Evolutionary conservation across 2,329 filamentous ascomycete species (phyloP).

Genomic region (Ceratocystiopsis minuta): DNA sequence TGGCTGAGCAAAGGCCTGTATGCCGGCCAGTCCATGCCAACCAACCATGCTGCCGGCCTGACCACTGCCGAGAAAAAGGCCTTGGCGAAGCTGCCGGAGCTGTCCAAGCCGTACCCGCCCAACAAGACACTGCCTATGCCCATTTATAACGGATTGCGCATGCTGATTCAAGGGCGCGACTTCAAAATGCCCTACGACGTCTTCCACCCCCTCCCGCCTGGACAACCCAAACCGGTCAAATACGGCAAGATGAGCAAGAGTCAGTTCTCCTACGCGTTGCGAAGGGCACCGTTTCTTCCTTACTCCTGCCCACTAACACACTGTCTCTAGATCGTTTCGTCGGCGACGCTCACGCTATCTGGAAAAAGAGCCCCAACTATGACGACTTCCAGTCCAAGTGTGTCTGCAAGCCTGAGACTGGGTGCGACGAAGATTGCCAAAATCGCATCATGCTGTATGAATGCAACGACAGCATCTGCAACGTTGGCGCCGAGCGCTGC

Average conservation of each 20-base stretch:
- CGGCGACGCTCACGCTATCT: conserved; percentile 61
- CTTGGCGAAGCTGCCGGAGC: conserved; percentile 28
- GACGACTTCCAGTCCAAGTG: conserved; percentile 62
- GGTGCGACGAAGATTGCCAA: conserved; percentile 78
- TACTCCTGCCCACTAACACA: background rate
- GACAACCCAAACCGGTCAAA: conserved; percentile 80
- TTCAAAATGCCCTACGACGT: conserved; percentile 84
- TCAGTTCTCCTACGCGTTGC: conserved; percentile 26
- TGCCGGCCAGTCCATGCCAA: conserved; percentile 52
- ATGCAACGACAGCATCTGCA: conserved; percentile 82
- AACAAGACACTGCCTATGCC: conserved; percentile 52
- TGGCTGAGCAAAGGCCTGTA: conserved; percentile 76
- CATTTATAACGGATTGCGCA: conserved; percentile 57
- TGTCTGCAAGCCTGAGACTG: conserved; percentile 57
- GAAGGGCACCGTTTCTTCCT: background rate
- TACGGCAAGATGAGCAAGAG: conserved; percentile 87
- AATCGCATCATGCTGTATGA: conserved; percentile 97
- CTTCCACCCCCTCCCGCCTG: conserved; percentile 69
- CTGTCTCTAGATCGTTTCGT: conserved; percentile 59
- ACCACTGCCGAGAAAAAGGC: conserved; percentile 32
- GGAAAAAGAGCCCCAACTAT: conserved; percentile 61
- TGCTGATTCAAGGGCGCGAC: conserved; percentile 54
- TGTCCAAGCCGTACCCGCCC: conserved; percentile 25
- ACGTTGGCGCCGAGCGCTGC: conserved; percentile 53
- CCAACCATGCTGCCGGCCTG: conserved; percentile 29